These are phyloP conservation scores for Linnemannia elongata DNA, from an alignment of 192 early-diverging fungal species.

Conservation along the genomic window DNA sequence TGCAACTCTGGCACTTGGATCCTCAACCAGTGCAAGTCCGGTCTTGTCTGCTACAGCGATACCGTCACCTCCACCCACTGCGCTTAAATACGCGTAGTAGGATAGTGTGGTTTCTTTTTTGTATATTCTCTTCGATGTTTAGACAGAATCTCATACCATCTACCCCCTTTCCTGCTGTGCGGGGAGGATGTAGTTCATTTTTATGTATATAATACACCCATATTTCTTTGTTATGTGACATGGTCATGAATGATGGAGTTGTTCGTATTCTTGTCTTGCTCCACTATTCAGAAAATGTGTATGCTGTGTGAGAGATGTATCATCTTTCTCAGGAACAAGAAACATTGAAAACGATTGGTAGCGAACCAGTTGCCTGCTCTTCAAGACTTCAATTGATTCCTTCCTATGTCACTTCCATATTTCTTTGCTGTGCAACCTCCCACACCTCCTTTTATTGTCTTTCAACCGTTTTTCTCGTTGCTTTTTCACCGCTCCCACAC, in stretches of 20 bases:
- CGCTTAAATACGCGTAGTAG: conserved; percentile 20
- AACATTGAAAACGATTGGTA: not conserved
- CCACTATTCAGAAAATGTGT: no score
- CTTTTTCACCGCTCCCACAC: no score
- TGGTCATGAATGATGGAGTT: no score
- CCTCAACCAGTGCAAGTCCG: conserved; percentile 49
- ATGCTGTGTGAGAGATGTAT: not conserved
- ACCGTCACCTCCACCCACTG: conserved; percentile 39
- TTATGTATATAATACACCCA: not conserved
- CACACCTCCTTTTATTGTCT: no score
- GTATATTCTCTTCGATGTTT: not conserved
- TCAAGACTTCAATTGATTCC: no score
- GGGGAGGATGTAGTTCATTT: not conserved
- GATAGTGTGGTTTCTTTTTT: not conserved
- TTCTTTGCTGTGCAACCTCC: no score
- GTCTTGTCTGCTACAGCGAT: conserved; percentile 39
- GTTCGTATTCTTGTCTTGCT: no score
- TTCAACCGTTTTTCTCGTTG: no score
- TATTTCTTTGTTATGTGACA: no score
- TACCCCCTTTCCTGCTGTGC: not conserved
- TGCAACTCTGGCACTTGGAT: conserved; percentile 44
- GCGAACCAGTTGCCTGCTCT: no score
- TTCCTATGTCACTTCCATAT: no score
- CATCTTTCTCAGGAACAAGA: not conserved
- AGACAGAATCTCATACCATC: not conserved